A percentile compares a stretch with the other conserved stretches of the same genome.
phyloP scores from a whole-genome alignment of 768 basidiomycete species.

The Collybia nuda region DNA sequence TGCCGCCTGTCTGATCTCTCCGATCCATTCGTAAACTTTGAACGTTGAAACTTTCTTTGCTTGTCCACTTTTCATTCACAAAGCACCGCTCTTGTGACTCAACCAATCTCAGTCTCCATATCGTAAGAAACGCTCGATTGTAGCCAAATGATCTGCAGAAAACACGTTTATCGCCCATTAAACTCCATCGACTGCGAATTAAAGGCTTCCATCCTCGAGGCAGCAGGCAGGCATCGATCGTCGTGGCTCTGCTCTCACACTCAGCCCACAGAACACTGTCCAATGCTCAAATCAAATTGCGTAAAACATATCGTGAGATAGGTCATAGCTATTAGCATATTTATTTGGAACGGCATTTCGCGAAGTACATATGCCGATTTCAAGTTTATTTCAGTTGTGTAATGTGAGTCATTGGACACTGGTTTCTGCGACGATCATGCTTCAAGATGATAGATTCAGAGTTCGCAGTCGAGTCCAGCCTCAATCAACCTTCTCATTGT shows the following conservation, averaged over 20 bases:
- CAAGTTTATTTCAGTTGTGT: too few relatives aligned
- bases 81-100: background rate
- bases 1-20: constrained; percentile 8
- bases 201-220: constrained; percentile 5
- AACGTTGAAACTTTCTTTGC: background rate
- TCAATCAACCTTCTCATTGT: background rate
- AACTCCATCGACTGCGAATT: constrained; percentile 2
- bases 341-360: background rate
- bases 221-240: constrained; percentile 8
- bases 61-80: background rate
- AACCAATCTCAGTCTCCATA: background rate
- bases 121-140: constrained; percentile 6
- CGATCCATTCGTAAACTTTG: constrained; percentile 16
- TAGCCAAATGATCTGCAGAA: constrained; percentile 11
- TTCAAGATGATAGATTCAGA: background rate
- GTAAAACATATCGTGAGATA: background rate
- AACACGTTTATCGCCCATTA: constrained; percentile 4
- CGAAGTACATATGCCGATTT: background rate
- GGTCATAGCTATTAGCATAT: background rate
- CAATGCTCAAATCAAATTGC: background rate
- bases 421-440: background rate
- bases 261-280: background rate
- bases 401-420: background rate
- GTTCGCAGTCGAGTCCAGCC: background rate
- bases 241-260: background rate